Percentiles rank a stretch among this genome's conserved stretches.
These are phyloP conservation scores for Massospora cicadina DNA, from an alignment of 371 early-diverging fungal species.

Conservation along the genomic window DNA sequence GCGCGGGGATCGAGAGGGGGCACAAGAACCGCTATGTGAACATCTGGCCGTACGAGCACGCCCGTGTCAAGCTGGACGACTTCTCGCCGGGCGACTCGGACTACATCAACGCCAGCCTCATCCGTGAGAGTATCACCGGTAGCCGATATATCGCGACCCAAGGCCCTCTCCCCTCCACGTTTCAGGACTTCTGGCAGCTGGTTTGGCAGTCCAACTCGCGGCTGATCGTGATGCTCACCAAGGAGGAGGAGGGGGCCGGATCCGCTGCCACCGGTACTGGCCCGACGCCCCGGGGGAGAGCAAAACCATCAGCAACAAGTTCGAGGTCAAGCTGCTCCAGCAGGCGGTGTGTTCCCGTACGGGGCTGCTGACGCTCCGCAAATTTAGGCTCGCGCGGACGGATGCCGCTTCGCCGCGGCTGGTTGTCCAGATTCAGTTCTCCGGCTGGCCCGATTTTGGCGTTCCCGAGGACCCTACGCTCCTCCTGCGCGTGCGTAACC, in stretches of 20 bases:
- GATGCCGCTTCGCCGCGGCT: background rate
- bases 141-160: conserved; percentile 72
- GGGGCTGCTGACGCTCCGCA: background rate
- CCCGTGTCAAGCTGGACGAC: conserved; percentile 25
- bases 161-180: conserved; percentile 62
- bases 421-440: conserved; percentile 59
- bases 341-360: conserved; percentile 1
- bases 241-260: conserved; percentile 42
- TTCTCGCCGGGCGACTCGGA: conserved; percentile 20
- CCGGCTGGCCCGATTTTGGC: conserved; percentile 82
- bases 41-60: conserved; percentile 52
- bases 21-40: conserved; percentile 56
- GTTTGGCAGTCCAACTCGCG: conserved; percentile 46
- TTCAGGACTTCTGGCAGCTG: conserved; percentile 83
- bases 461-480: conserved; percentile 31
- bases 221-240: conserved; percentile 76
- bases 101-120: conserved; percentile 70
- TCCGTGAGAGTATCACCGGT: conserved; percentile 22
- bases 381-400: background rate
- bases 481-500: conserved; percentile 23
- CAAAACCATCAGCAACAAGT: conserved; percentile 12
- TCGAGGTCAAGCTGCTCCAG: conserved; percentile 1
- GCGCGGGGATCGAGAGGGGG: conserved; percentile 44
- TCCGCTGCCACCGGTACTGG: conserved; percentile 66
- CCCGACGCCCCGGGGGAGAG: conserved; percentile 20